These are phyloP conservation scores for Hanseniaspora mollemarum DNA, from an alignment of 805 yeast species.

Conservation along the genomic window DNA sequence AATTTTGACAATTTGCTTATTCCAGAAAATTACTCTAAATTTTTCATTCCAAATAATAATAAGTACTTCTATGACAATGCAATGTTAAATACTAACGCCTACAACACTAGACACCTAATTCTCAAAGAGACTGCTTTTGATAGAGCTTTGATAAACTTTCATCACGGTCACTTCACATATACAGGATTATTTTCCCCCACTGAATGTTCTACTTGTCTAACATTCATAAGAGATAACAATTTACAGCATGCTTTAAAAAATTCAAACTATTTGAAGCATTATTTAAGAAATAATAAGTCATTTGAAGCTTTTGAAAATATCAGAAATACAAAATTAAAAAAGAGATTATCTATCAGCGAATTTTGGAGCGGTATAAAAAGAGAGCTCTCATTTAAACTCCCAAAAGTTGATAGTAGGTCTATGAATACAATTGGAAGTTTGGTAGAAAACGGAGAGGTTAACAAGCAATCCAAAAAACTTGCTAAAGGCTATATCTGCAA, in stretches of 20 bases:
- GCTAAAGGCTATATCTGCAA: not conserved
- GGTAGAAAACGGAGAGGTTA: no score
- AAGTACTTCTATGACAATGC: not conserved
- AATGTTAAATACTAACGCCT: not conserved
- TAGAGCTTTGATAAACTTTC: constrained; percentile 7
- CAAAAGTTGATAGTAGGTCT: not conserved
- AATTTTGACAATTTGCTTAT: not conserved
- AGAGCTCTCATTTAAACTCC: constrained; percentile 13
- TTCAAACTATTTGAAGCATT: not conserved
- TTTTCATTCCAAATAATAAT: not conserved
- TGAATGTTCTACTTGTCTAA: not conserved
- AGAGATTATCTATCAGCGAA: not conserved
- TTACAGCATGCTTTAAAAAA: constrained; percentile 1
- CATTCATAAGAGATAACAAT: constrained; percentile 2
- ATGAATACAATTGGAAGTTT: constrained; percentile 12
- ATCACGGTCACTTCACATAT: constrained; percentile 6
- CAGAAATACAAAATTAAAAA: not conserved
- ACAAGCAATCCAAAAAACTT: no score
- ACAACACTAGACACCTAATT: constrained; percentile 1
- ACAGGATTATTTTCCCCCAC: not conserved
- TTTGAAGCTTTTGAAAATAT: not conserved
- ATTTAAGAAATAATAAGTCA: not conserved
- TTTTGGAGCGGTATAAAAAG: constrained; percentile 14
- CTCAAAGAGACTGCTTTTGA: constrained; percentile 6
- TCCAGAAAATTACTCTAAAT: not conserved